Conservation (phyloP, 495 filamentous ascomycete species). For the Podospora australis region DNA sequence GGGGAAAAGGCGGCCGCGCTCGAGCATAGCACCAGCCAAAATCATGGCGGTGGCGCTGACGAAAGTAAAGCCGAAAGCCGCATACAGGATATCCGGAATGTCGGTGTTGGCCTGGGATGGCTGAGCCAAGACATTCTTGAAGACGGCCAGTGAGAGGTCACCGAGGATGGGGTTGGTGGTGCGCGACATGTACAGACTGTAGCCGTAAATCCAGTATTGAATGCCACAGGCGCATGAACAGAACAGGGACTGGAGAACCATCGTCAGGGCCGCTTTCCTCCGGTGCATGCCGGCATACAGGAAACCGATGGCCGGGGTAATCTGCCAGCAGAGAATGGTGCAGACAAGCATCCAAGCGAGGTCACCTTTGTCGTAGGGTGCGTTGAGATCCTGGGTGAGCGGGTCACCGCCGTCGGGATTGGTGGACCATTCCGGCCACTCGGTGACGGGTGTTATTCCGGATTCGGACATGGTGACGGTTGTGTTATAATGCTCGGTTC, state of each 20-base stretch:
- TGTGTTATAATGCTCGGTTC: too few relatives aligned
- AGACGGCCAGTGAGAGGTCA: constrained; percentile 70
- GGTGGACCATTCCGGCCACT: constrained; percentile 15
- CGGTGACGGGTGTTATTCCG: constrained; percentile 13
- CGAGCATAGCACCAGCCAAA: constrained; percentile 30
- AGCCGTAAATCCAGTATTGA: constrained; percentile 99
- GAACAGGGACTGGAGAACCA: constrained; percentile 88
- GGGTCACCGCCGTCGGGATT: constrained; percentile 17
- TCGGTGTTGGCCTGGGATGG: constrained; percentile 68
- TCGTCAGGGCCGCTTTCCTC: constrained; percentile 83
- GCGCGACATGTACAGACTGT: constrained; percentile 83
- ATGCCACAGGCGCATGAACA: constrained; percentile 79
- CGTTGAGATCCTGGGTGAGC: constrained; percentile 11
- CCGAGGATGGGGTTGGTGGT: constrained; percentile 79
- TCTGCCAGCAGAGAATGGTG: constrained; percentile 24
- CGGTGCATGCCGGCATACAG: constrained; percentile 94
- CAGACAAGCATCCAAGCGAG: constrained; percentile 16
- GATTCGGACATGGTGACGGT: constrained; percentile 2
- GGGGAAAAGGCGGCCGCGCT: constrained; percentile 75
- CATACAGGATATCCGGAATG: constrained; percentile 69
- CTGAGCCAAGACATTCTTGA: constrained; percentile 63
- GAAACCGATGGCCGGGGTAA: constrained; percentile 80
- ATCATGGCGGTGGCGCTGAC: constrained; percentile 22
- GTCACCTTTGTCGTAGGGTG: constrained; percentile 17
- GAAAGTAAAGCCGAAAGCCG: constrained; percentile 10